Conservation (phyloP, 805 yeast genomes). For the Vanderwaltozyma tropicalis region DNA sequence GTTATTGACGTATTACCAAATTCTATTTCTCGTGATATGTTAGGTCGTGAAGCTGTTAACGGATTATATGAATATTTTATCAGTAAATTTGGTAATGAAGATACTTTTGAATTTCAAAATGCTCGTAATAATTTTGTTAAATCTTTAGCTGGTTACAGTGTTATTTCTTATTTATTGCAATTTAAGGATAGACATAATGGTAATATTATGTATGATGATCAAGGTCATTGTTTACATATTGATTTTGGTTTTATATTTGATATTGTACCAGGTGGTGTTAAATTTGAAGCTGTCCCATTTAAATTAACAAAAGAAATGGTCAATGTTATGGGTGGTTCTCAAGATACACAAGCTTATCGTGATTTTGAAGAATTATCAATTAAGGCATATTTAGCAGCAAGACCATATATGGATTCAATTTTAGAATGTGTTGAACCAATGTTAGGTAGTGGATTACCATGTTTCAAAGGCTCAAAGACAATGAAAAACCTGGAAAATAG, state of each 20-base stretch:
- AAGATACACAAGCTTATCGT: conserved; percentile 71
- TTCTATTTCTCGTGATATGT: conserved; percentile 92
- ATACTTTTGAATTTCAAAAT: conserved; percentile 75
- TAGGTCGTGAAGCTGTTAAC: conserved; percentile 97
- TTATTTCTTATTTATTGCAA: conserved; percentile 81
- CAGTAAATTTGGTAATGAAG: conserved; percentile 91
- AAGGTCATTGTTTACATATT: conserved; percentile 90
- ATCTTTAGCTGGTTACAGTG: conserved; percentile 88
- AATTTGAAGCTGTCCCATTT: conserved; percentile 96
- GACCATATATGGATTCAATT: conserved; percentile 81
- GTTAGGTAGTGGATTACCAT: conserved; percentile 92
- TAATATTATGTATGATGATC: conserved; percentile 89
- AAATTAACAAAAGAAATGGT: conserved; percentile 95
- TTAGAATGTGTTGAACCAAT: conserved; percentile 81
- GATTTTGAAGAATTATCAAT: conserved; percentile 96
- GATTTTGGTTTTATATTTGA: conserved; percentile 98
- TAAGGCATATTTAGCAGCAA: conserved; percentile 77
- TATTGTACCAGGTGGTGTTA: conserved; percentile 97
- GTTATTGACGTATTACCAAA: conserved; percentile 96
- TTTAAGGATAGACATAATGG: conserved; percentile 98
- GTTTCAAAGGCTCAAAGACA: conserved; percentile 78
- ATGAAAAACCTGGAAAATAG: conserved; percentile 66
- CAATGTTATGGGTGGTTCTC: conserved; percentile 86
- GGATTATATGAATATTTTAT: conserved; percentile 88
- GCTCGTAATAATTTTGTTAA: conserved; percentile 90